Percentiles rank a stretch among this genome's conserved stretches.
These are phyloP conservation scores for Tillandsia leiboldiana DNA, from an alignment of 176 grass and related monocot genomes.

Conservation along the genomic window DNA sequence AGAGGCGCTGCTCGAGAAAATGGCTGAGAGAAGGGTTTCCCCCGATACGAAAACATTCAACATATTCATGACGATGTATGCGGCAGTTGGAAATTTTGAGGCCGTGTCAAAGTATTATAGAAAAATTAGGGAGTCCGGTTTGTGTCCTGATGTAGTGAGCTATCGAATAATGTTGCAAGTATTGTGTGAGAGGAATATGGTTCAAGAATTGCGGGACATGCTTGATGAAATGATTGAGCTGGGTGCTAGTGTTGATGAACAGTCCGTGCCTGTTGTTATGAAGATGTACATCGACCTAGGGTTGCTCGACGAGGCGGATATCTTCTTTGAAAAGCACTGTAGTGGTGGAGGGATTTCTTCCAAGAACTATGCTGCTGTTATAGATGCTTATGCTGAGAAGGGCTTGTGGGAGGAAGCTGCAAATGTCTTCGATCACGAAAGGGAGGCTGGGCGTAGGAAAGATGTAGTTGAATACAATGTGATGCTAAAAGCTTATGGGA, in stretches of 20 bases:
- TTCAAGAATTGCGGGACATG: constrained; percentile 31
- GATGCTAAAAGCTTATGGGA: constrained; percentile 62
- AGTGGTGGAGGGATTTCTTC: constrained; percentile 34
- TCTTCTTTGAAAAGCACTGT: constrained; percentile 52
- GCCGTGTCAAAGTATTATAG: constrained; percentile 32
- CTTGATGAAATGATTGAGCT: constrained; percentile 27
- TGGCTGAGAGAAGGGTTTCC: constrained; percentile 30
- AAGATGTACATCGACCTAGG: constrained; percentile 68
- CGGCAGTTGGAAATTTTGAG: constrained; percentile 30
- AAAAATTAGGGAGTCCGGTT: constrained; percentile 25
- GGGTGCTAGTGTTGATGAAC: constrained; percentile 29
- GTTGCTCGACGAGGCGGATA: constrained; percentile 39
- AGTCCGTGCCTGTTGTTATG: constrained; percentile 51
- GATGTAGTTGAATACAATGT: constrained; percentile 64
- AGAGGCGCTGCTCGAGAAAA: constrained; percentile 37
- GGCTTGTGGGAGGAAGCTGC: constrained; percentile 55
- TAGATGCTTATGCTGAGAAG: constrained; percentile 52
- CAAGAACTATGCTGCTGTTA: constrained; percentile 49
- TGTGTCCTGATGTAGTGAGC: constrained; percentile 47
- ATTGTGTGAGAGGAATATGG: constrained; percentile 43
- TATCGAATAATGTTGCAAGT: constrained; percentile 48
- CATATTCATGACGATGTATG: constrained; percentile 50
- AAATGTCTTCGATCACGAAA: constrained; percentile 37
- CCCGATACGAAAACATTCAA: constrained; percentile 57
- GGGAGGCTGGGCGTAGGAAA: constrained; percentile 14